Conservation (phyloP, 1,139 yeast species). For the Saccharomyces hybrid region DNA sequence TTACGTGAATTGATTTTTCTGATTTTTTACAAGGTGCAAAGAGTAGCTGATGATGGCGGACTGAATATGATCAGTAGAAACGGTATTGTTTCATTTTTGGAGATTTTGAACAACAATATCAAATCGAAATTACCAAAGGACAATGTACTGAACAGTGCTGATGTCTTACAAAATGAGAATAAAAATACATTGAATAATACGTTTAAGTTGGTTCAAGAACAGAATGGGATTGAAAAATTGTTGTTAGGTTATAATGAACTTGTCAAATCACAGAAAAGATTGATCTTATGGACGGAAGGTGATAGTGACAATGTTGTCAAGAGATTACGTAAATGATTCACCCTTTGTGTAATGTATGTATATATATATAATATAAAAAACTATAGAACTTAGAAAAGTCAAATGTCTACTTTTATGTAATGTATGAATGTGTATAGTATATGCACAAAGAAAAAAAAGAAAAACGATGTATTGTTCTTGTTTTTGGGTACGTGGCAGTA, state of each 20-base stretch:
- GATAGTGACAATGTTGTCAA: conserved; percentile 42
- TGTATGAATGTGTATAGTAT: neutral
- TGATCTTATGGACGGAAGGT: conserved; percentile 51
- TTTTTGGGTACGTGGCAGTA: neutral
- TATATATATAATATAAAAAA: neutral
- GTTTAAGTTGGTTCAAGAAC: conserved; percentile 19
- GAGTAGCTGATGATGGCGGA: conserved; percentile 49
- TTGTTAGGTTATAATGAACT: conserved; percentile 40
- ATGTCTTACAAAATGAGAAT: neutral
- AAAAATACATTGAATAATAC: neutral
- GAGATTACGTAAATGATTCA: conserved; percentile 30
- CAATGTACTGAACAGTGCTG: neutral
- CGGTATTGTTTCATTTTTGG: conserved; percentile 48
- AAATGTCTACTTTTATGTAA: neutral
- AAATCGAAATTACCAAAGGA: neutral
- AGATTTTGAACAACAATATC: conserved; percentile 29
- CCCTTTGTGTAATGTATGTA: neutral
- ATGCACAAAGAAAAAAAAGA: neutral
- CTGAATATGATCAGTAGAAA: conserved; percentile 55
- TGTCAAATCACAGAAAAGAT: conserved; percentile 44
- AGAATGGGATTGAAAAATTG: conserved; percentile 42
- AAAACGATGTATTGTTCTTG: neutral
- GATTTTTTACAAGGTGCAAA: conserved; percentile 45
- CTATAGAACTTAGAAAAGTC: neutral
- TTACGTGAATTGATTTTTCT: conserved; percentile 37